Percentiles rank a stretch among this genome's conserved stretches.
Evolutionary conservation across 1,284 basidiomycete genomes (phyloP).

Genomic region (Mycosarcoma mackinlayi): DNA sequence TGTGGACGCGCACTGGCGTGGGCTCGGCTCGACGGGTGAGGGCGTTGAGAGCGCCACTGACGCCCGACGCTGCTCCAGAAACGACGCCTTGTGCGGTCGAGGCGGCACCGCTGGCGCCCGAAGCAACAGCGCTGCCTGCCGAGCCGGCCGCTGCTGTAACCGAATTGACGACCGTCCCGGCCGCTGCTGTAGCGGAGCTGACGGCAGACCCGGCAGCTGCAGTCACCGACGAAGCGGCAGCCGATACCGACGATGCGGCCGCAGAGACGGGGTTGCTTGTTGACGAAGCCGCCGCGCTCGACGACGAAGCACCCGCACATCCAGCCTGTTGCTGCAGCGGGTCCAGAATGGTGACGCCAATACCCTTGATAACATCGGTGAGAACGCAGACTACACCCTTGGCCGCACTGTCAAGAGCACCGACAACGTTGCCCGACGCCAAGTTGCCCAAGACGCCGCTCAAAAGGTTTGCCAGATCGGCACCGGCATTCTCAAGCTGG

Average conservation of each 20-base stretch:
- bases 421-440: slow-evolving; percentile 21
- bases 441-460: slow-evolving; percentile 7
- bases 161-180: background rate
- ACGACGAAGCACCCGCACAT: slow-evolving; percentile 27
- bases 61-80: background rate
- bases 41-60: background rate
- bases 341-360: slow-evolving; percentile 16
- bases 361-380: slow-evolving; percentile 6
- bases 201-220: background rate
- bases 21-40: slow-evolving; percentile 1
- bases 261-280: slow-evolving; percentile 11
- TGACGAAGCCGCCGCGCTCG: slow-evolving; percentile 4
- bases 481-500: slow-evolving; percentile 1
- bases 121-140: background rate
- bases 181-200: slow-evolving; percentile 3
- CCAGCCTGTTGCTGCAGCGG: slow-evolving; percentile 13
- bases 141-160: background rate
- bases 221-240: slow-evolving; percentile 1
- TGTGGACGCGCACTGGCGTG: background rate
- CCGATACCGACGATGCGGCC: background rate
- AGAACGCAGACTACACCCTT: slow-evolving; percentile 20
- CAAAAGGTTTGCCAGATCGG: slow-evolving; percentile 10
- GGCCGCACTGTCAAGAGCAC: slow-evolving; percentile 10
- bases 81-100: background rate
- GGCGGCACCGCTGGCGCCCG: background rate